Base-by-base conservation (phyloP, 2,329 filamentous ascomycete species). In the Nemania diffusa region DNA sequence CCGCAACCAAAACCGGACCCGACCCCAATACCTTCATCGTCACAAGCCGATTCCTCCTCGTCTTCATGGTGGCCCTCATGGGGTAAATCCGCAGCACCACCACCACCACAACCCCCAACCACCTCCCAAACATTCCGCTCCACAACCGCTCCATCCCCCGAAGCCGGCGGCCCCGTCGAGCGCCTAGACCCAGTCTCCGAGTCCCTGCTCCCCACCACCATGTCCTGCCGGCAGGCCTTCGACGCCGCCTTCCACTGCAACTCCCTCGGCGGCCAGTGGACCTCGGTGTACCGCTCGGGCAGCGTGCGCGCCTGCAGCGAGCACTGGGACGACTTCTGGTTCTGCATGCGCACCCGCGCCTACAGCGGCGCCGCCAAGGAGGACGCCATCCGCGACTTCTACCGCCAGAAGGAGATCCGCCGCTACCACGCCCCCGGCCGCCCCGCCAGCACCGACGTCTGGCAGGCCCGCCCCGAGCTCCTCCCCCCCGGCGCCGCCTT, bases 161-260 rank as follows among this genome's bases (percentile, higher is more conserved):
- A 27, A 34, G 20, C 26, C 15, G 0, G n/a, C 7, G 24, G 8
- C 17, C n/a, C 22, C 46, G 22, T 56, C 17, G n/a, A 37, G 48
- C 71, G 69, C 63, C 76, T 80, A 67, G 80, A 83, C 69, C 79
- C 84, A 65, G 79, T 91, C 65, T 87, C 90, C 72, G 88, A 92
- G 71, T 88, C 90, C 69, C 84, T 93, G 57, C 92, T 96, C 69
- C 93, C 93, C 0, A 90, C 89, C 48, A 88, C 86, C 59, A 96
- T 98, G 91, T 94, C 91, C 76, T 98, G 96, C 84, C 91, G 92
- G 58, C 86, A 91, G 68, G 91, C 94, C 73, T 98, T 99, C 82
- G 96, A 99, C 83, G 87, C 89, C 70, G 94, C 95, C 67, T 97
- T 95, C 87, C 93, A 95, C 84, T 99, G 96, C 86, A 92, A 96